Percentiles rank a stretch among this genome's conserved stretches.
Evolutionary conservation across 352 stramenopile species (phyloP).

Genomic region (Globisporangium polare): DNA sequence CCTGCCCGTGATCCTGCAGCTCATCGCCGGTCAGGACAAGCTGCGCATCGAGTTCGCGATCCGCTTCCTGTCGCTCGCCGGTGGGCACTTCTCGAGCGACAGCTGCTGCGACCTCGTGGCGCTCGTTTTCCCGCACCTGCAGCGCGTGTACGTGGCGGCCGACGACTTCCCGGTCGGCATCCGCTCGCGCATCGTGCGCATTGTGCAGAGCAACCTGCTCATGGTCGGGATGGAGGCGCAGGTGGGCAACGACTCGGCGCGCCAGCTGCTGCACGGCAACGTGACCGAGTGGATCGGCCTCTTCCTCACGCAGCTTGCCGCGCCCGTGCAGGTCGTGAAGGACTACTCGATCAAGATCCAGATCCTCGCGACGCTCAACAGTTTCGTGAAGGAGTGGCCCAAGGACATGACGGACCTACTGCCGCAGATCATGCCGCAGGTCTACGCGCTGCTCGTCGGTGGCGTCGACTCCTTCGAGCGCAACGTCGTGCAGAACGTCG

Average conservation of each 20-base stretch:
- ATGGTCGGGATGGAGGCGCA: conserved; percentile 85
- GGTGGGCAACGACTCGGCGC: conserved; percentile 54
- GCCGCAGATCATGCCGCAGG: conserved; percentile 65
- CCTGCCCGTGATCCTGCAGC: conserved; percentile 52
- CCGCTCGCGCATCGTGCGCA: conserved; percentile 55
- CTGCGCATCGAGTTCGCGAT: conserved; percentile 66
- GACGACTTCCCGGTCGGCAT: conserved; percentile 47
- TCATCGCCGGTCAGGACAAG: conserved; percentile 50
- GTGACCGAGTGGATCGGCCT: conserved; percentile 67
- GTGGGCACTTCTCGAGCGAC: conserved; percentile 73
- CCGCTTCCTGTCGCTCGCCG: conserved; percentile 68
- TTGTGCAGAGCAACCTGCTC: conserved; percentile 72
- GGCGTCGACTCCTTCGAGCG: conserved; percentile 48
- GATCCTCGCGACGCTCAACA: conserved; percentile 64
- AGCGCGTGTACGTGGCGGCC: conserved; percentile 48
- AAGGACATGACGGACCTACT: conserved; percentile 74
- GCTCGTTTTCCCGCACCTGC: conserved; percentile 69
- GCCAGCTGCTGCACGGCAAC: conserved; percentile 61
- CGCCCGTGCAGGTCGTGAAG: conserved; percentile 41
- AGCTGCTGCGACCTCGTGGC: conserved; percentile 76
- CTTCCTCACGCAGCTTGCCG: conserved; percentile 50
- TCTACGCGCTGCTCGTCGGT: conserved; percentile 51
- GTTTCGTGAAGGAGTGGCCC: conserved; percentile 80
- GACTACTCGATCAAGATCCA: conserved; percentile 76
- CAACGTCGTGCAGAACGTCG: conserved; percentile 45